Base-by-base conservation (phyloP, 2,329 filamentous ascomycete species). In the Tympanopsis confertula region DNA sequence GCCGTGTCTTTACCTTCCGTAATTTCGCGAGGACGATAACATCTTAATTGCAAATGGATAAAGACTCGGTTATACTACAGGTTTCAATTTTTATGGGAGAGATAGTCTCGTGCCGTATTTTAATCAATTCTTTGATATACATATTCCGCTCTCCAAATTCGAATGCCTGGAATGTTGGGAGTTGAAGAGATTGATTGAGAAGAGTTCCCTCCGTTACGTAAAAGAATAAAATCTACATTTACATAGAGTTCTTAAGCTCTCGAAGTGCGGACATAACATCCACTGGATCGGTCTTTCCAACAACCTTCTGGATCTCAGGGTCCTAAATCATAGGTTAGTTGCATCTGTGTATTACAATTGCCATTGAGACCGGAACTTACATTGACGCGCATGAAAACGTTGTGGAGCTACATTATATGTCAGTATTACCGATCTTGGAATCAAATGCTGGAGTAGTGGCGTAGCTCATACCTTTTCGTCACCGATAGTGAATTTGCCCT, bases 401-500 rank as follows among this genome's bases (percentile, higher is more conserved):
- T 98, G 58, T 96, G 87, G 62, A 84, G 65, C 84, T 89, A 44
- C 32, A 20, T 18, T 17, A 37, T n/a, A 3, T 5, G 20, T 13
- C n/a, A 14, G 17, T 15, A 19, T 20, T 17, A 19, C 35, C n/a
- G 4, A 24, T 26, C 19, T 30, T 35, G 35, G 26, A 5, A n/a
- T 12, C 4, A 28, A 48, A 42, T 42, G 36, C 4, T 28, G 15
- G 3, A 7, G 12, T 17, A 17, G 17, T 26, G 15, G 2, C 3
- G 19, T 5, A 5, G 5, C 2, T 28, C 59, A 40, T 59, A 86
- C 85, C 80, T 96, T 96, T 63, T 98, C 91, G 53, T 98, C 87
- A 0, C 82, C 88, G 58, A 98, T 96, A 0, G 89, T 98, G 50
- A 94, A 96, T 53, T 87, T 85, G 35, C 91, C 91, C 57, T 94